Evolutionary conservation across 192 early-diverging fungal species (phyloP).

Genomic region (Entophlyctis luteolus): DNA sequence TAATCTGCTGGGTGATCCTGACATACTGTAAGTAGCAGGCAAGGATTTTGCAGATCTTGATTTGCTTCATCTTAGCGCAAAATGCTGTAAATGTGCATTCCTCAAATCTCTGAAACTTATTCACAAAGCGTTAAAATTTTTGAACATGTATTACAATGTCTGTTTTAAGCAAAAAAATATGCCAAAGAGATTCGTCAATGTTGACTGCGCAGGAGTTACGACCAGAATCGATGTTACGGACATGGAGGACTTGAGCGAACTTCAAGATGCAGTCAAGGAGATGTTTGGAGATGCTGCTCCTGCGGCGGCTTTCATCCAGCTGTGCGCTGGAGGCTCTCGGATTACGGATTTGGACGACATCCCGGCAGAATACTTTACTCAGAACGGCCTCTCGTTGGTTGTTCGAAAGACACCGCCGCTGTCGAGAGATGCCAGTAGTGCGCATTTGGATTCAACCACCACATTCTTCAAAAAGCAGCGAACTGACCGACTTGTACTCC

Average conservation of each 20-base stretch:
- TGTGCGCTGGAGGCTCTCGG: neutral
- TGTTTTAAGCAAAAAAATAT: no score
- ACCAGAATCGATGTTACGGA: constrained; percentile 30
- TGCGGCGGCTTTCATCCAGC: neutral
- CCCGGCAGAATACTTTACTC: neutral
- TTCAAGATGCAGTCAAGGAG: constrained; percentile 17
- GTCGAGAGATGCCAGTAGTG: neutral
- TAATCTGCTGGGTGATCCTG: no score
- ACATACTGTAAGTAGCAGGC: no score
- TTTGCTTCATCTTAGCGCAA: no score
- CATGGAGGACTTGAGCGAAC: constrained; percentile 31
- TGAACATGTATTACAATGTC: no score
- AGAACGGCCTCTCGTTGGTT: neutral
- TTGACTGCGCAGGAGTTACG: constrained; percentile 9
- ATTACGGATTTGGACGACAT: neutral
- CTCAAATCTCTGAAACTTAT: no score
- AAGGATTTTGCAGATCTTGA: no score
- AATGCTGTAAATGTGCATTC: no score
- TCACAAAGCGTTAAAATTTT: no score
- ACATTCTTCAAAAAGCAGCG: neutral
- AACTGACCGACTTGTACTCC: no score
- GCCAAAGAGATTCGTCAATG: neutral
- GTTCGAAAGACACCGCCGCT: neutral
- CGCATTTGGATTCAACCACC: neutral
- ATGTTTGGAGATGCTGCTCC: neutral